Evolutionary conservation across 2,329 filamentous ascomycete genomes (phyloP).

Genomic region (Escovopsis sp.): DNA sequence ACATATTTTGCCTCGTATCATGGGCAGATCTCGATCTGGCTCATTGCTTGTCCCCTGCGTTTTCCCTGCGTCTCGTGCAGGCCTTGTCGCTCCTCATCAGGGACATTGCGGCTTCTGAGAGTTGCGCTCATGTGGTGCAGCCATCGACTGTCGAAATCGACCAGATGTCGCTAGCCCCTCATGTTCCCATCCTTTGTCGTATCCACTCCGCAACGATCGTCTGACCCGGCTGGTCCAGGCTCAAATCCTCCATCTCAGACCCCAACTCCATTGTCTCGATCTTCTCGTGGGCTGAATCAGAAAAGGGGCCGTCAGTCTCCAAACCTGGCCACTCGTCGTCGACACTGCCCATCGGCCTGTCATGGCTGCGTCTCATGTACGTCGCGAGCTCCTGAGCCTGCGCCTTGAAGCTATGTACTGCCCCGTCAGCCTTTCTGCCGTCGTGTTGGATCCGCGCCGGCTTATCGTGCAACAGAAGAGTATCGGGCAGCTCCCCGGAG

Average conservation of each 20-base stretch:
- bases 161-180: not conserved
- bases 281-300: constrained; percentile 19
- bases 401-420: constrained; percentile 25
- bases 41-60: too few relatives aligned
- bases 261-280: constrained; percentile 25
- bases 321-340: constrained; percentile 26
- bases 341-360: constrained; percentile 29
- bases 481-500: constrained; percentile 32
- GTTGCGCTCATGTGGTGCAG: too few relatives aligned
- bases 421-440: not conserved
- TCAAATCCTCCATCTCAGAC: constrained; percentile 10
- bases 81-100: too few relatives aligned
- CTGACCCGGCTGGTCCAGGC: constrained; percentile 15
- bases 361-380: constrained; percentile 34
- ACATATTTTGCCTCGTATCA: too few relatives aligned
- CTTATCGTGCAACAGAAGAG: constrained; percentile 30
- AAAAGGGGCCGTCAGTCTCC: constrained; percentile 18
- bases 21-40: too few relatives aligned
- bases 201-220: constrained; percentile 17
- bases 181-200: not conserved
- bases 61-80: too few relatives aligned
- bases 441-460: not conserved
- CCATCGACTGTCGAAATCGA: too few relatives aligned
- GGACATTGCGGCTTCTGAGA: too few relatives aligned
- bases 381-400: constrained; percentile 32